Evolutionary conservation across 2,329 filamentous ascomycete genomes (phyloP), one percentile per base, ranked within the genome.

Genomic region (Fusarium equiseti): DNA sequence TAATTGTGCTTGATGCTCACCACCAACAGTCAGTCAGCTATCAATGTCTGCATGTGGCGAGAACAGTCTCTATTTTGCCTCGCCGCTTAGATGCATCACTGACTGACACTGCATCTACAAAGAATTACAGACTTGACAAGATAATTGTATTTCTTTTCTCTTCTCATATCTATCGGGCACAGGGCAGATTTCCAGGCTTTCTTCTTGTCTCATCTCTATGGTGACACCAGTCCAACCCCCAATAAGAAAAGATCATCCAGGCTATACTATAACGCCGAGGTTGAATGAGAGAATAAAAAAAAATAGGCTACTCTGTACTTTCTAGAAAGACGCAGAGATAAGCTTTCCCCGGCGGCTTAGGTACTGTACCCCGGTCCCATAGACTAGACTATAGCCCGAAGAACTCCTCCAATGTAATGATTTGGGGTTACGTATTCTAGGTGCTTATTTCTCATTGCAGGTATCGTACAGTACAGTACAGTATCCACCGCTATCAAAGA

Each of bases 401-500:
- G 24, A 40, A 49, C 40, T 44, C 42, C 22, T 44, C 59, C 59
- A 49, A 43, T 63, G 32, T 56, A 46, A 43, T 32, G 29, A 50
- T 20, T 59, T 43, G 27, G 40, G 13, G 16, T 56, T 40, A 20
- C 38, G 45, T 38, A 38, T 38, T 38, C 35, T 38, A 38, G 29
- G 20, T 49, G 20, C 27, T 32, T 49, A 32, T 26, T 46, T 22
- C 20, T 18, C 44, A 15, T 32, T 20, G n/a, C 20, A 31, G 24
- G 18, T 51, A 51, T 24, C 27, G 22, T 22, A n/a, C 35, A 31
- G 4, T 9, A n/a, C 35, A 31, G 4, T 9, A 9, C 6, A 18
- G 57, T 53, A 71, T 55, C 67, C 67, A 68, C 68, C 35, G 63
- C 58, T 70, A 70, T 71, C 68, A 46, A 9, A 12, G 16, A 26